Evolutionary conservation across 352 stramenopile species (phyloP).

Genomic region (Phytophthora rubi): DNA sequence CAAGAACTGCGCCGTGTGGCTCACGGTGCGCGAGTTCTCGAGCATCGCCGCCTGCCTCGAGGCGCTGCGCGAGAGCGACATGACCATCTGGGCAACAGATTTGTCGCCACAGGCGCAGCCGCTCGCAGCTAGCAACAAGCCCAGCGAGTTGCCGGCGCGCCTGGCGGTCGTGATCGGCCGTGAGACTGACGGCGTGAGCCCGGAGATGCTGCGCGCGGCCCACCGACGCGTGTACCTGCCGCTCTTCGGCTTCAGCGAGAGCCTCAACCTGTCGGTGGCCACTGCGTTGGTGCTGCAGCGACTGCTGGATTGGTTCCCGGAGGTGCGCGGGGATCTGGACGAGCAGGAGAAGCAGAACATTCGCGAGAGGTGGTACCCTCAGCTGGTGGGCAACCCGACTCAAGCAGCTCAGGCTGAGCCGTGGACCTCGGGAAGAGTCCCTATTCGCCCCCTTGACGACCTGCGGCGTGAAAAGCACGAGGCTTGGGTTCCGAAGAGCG

Average conservation of each 20-base stretch:
- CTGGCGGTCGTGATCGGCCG: slow-evolving; percentile 94
- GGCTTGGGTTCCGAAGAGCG: slow-evolving; percentile 72
- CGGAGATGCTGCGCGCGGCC: slow-evolving; percentile 87
- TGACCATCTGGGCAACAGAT: slow-evolving; percentile 93
- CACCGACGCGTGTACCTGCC: slow-evolving; percentile 94
- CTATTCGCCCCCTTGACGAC: slow-evolving; percentile 59
- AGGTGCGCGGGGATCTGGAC: slow-evolving; percentile 61
- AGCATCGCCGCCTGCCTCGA: slow-evolving; percentile 84
- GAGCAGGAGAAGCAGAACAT: slow-evolving; percentile 56
- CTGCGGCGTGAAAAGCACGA: slow-evolving; percentile 69
- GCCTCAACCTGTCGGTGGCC: slow-evolving; percentile 93
- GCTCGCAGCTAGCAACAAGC: slow-evolving; percentile 46
- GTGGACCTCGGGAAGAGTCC: slow-evolving; percentile 47
- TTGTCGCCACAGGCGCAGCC: slow-evolving; percentile 77
- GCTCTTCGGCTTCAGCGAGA: slow-evolving; percentile 94
- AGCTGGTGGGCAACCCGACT: slow-evolving; percentile 74
- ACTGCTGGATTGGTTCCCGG: slow-evolving; percentile 80
- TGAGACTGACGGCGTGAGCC: slow-evolving; percentile 91
- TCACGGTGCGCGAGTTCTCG: slow-evolving; percentile 87
- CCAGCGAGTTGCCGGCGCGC: slow-evolving; percentile 76
- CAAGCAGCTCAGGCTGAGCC: slow-evolving; percentile 57
- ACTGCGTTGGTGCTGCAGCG: slow-evolving; percentile 93
- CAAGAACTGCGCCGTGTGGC: slow-evolving; percentile 84
- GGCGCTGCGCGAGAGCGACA: slow-evolving; percentile 60
- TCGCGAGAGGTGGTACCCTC: slow-evolving; percentile 64